A percentile compares a stretch with the other conserved stretches of the same genome.
Evolutionary conservation across 208 protist genomes (phyloP).

Genomic region (Acanthamoeba divionensis): DNA sequence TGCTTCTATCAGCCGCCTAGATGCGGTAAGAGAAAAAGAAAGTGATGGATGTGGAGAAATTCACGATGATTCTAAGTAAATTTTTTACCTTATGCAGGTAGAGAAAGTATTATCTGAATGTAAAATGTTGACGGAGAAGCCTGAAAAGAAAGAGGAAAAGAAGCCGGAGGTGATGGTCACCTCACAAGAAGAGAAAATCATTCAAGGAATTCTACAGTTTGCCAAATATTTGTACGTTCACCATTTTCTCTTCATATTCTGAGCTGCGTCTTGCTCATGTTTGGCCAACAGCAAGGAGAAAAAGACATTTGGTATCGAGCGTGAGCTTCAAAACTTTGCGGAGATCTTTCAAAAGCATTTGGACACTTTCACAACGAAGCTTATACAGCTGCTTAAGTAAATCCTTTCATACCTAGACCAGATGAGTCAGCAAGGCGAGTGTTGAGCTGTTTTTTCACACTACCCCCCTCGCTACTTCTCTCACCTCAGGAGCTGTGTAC

Average conservation of each 20-base stretch:
- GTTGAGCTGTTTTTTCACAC: too few relatives aligned
- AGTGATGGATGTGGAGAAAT: too few relatives aligned
- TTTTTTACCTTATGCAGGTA: too few relatives aligned
- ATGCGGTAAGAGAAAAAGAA: too few relatives aligned
- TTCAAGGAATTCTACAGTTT: slow-evolving; percentile 16
- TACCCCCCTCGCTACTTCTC: too few relatives aligned
- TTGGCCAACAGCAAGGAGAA: slow-evolving; percentile 24
- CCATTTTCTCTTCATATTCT: too few relatives aligned
- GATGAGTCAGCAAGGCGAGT: too few relatives aligned
- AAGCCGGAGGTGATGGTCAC: background rate
- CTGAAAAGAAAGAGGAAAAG: background rate
- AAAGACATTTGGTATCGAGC: slow-evolving; percentile 10
- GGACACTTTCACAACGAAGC: slow-evolving; percentile 21
- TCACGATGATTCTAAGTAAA: too few relatives aligned
- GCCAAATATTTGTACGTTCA: slow-evolving; percentile 31
- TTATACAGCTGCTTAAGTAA: slow-evolving; percentile 10
- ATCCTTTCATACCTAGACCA: too few relatives aligned
- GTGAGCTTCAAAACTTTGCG: background rate
- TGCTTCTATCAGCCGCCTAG: too few relatives aligned
- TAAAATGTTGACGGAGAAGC: background rate
- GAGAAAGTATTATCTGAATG: too few relatives aligned
- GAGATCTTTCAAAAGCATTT: background rate
- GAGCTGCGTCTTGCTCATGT: background rate
- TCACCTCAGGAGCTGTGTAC: background rate
- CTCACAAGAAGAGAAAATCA: slow-evolving; percentile 39